Conservation (phyloP, 129 eudicot genomes). For the Ambrosia trifida region DNA sequence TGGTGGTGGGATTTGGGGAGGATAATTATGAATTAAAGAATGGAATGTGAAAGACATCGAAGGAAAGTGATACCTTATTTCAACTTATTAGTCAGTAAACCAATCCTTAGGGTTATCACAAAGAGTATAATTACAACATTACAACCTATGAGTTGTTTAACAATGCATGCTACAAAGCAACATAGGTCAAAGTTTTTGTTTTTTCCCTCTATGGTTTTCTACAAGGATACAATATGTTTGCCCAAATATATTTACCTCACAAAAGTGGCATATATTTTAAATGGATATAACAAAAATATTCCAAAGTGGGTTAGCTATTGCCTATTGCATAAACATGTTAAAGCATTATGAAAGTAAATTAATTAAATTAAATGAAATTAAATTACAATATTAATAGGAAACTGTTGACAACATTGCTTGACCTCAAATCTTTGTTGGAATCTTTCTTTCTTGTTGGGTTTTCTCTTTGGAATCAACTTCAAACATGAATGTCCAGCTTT, state of each 20-base stretch:
- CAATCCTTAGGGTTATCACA: slow-evolving; percentile 28
- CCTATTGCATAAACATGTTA: neutral
- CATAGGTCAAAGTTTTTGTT: slow-evolving; percentile 7
- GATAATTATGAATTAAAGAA: slow-evolving; percentile 18
- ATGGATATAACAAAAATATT: neutral
- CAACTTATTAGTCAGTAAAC: slow-evolving; percentile 21
- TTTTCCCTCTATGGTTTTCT: neutral
- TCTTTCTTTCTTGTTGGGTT: slow-evolving; percentile 31
- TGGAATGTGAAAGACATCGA: slow-evolving; percentile 28
- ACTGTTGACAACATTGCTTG: slow-evolving; percentile 34
- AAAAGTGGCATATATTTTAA: neutral
- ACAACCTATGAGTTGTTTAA: slow-evolving; percentile 37
- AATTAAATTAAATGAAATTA: neutral
- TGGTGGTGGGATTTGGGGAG: slow-evolving; percentile 4
- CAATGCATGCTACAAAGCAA: slow-evolving; percentile 41
- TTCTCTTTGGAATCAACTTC: slow-evolving; percentile 34
- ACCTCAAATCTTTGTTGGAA: slow-evolving; percentile 26
- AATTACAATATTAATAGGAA: neutral
- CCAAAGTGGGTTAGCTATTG: neutral
- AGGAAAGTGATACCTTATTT: slow-evolving; percentile 40
- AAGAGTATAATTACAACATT: slow-evolving; percentile 31
- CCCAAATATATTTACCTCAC: neutral
- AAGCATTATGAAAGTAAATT: neutral
- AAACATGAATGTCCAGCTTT: slow-evolving; percentile 22
- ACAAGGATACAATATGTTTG: neutral